phyloP scores from a whole-genome alignment of 1,284 basidiomycete genomes.

The Leccinum pallidistipes region DNA sequence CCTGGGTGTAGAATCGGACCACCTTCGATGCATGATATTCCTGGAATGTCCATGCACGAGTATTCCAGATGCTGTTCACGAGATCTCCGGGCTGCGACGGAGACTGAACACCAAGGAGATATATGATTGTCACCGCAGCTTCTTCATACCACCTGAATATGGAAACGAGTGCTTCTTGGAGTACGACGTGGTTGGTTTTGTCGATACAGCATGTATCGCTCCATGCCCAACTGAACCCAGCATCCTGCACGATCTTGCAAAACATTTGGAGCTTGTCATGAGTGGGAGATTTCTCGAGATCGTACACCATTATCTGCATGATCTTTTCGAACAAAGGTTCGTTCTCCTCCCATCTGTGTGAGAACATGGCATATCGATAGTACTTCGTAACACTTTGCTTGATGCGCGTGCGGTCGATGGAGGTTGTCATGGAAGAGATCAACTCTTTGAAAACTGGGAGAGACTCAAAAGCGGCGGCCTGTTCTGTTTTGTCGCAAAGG shows the following conservation, averaged over 20 bases:
- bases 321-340: slow-evolving; percentile 10
- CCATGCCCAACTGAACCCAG: not conserved
- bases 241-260: not conserved
- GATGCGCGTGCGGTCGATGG: slow-evolving; percentile 3
- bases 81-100: not conserved
- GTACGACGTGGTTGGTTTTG: too few species aligned
- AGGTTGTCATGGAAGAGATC: slow-evolving; percentile 8
- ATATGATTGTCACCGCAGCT: too few species aligned
- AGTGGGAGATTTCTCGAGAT: slow-evolving; percentile 7
- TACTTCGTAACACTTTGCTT: slow-evolving; percentile 1
- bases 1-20: not conserved
- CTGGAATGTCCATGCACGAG: not conserved
- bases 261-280: slow-evolving; percentile 4
- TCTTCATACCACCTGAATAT: too few species aligned
- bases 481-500: slow-evolving; percentile 1
- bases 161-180: too few species aligned
- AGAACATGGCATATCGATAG: slow-evolving; percentile 13
- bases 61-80: slow-evolving; percentile 4
- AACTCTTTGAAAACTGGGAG: slow-evolving; percentile 2
- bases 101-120: too few species aligned
- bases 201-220: not conserved
- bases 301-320: not conserved
- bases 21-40: not conserved
- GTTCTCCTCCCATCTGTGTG: slow-evolving; percentile 14
- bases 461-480: not conserved